Percentiles rank a stretch among this genome's conserved stretches.
Evolutionary conservation across 345 rosid species (phyloP).

Genomic region (Ricinus communis): DNA sequence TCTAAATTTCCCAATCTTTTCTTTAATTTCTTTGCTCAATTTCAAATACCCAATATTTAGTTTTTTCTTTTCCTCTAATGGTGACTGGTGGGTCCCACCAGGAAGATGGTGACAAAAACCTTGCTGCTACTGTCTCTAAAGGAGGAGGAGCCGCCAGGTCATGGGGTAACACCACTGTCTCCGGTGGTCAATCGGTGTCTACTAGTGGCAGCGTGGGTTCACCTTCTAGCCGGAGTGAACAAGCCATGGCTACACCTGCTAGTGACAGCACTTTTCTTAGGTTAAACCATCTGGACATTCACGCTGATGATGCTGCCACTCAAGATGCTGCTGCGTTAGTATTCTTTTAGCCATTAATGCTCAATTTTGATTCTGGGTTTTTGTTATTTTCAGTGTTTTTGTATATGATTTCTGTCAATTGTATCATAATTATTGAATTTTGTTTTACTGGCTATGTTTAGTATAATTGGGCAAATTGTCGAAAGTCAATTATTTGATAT

Average conservation of each 20-base stretch:
- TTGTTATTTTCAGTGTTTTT: constrained; percentile 18
- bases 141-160: constrained; percentile 64
- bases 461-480: background rate
- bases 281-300: constrained; percentile 78
- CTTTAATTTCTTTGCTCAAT: background rate
- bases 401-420: background rate
- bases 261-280: constrained; percentile 64
- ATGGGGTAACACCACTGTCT: constrained; percentile 66
- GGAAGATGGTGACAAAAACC: constrained; percentile 55
- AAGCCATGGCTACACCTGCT: constrained; percentile 66
- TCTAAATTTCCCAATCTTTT: background rate
- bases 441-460: too few relatives aligned
- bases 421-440: background rate
- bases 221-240: constrained; percentile 80
- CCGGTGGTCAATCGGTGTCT: constrained; percentile 75
- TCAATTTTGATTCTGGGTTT: constrained; percentile 18
- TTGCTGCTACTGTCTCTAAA: constrained; percentile 28
- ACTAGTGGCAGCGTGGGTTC: constrained; percentile 95
- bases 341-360: constrained; percentile 10
- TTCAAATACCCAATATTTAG: background rate
- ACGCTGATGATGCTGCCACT: constrained; percentile 90
- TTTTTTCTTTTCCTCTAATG: constrained; percentile 8
- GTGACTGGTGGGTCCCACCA: constrained; percentile 36
- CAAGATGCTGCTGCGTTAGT: constrained; percentile 68
- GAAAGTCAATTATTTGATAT: too few relatives aligned